Conservation (phyloP, 352 stramenopile genomes). For the Thalassiosira livingstoniorum region DNA sequence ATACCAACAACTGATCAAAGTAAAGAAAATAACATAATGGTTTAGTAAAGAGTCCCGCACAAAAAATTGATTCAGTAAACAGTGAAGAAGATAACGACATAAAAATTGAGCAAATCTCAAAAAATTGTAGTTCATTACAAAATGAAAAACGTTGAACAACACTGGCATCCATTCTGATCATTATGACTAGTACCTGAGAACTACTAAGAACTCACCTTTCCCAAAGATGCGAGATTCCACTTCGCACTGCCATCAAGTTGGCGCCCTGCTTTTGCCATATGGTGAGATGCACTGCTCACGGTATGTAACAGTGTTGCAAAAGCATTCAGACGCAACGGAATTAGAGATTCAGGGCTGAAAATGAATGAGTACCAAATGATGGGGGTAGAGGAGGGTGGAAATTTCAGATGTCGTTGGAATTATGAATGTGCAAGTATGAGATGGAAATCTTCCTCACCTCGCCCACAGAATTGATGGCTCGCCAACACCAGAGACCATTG, state of each 20-base stretch:
- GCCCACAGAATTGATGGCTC: slow-evolving; percentile 80
- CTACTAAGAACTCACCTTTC: too few species aligned
- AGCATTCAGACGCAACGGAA: slow-evolving; percentile 81
- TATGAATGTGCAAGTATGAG: slow-evolving; percentile 7
- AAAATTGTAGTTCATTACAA: too few species aligned
- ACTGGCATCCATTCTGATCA: too few species aligned
- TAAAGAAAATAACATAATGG: too few species aligned
- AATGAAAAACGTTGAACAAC: too few species aligned
- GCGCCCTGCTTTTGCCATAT: slow-evolving; percentile 75
- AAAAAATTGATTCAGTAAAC: too few species aligned
- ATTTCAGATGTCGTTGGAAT: not conserved
- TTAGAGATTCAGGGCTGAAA: slow-evolving; percentile 70
- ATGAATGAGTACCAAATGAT: not conserved
- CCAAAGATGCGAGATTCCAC: slow-evolving; percentile 62
- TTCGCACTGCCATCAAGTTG: slow-evolving; percentile 78
- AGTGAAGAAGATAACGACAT: too few species aligned
- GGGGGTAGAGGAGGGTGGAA: not conserved
- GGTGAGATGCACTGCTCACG: slow-evolving; percentile 70
- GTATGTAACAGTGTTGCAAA: slow-evolving; percentile 82
- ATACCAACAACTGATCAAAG: too few species aligned
- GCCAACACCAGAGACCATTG: slow-evolving; percentile 69
- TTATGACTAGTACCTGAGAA: too few species aligned
- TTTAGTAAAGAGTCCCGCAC: too few species aligned
- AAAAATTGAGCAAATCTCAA: too few species aligned
- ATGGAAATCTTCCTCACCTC: slow-evolving; percentile 46